Evolutionary conservation across 192 early-diverging fungal genomes (phyloP).

Genomic region (Linnemannia hyalina): DNA sequence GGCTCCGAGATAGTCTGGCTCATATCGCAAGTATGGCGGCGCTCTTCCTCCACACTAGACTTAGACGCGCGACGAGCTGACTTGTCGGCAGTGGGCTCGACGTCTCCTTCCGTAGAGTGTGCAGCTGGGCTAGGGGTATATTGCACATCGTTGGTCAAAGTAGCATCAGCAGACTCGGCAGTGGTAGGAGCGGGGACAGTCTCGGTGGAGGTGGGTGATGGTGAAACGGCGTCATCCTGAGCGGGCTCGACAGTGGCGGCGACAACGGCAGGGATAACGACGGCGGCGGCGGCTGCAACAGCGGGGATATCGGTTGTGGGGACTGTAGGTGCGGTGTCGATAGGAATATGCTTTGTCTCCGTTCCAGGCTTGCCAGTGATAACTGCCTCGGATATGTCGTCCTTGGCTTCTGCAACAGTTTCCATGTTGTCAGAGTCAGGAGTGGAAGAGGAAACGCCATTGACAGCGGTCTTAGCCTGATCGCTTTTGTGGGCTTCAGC

Average conservation of each 20-base stretch:
- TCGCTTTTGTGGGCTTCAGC: neutral
- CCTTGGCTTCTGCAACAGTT: neutral
- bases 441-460: neutral
- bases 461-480: neutral
- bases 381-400: neutral
- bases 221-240: neutral
- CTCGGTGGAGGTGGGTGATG: neutral
- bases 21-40: constrained; percentile 50
- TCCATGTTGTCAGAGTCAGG: neutral
- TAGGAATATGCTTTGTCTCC: constrained; percentile 24
- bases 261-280: neutral
- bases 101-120: neutral
- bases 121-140: constrained; percentile 9
- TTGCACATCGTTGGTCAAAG: neutral
- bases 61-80: constrained; percentile 2
- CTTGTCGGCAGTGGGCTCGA: neutral
- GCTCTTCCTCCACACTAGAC: constrained; percentile 26
- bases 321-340: neutral
- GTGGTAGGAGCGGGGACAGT: neutral
- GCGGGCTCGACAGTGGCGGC: neutral
- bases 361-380: constrained; percentile 46
- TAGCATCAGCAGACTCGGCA: neutral
- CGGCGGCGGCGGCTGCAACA: neutral
- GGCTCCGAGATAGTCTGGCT: constrained; percentile 22
- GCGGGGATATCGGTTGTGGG: neutral